Evolutionary conservation across 2,329 filamentous ascomycete genomes (phyloP), one percentile per base, ranked within the genome.

Genomic region (Immersiporthe knoxdaviesiana): DNA sequence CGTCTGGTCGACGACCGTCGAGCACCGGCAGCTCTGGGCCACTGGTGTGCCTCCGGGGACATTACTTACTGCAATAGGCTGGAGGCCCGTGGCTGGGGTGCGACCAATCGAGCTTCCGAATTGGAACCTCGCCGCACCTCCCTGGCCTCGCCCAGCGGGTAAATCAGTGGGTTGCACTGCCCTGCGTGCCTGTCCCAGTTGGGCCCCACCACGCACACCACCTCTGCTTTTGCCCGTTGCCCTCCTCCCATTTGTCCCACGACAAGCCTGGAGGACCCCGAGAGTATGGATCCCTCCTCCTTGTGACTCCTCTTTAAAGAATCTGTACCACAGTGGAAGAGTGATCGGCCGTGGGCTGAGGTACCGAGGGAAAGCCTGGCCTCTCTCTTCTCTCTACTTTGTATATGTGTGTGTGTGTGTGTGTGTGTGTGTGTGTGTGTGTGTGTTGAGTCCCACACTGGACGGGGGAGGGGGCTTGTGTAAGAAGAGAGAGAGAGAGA

Each of bases 61-160:
- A n/a, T 62, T 21, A 32, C 63, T 30, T 54, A 59, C 44, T 61
- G 63, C 63, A 56, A 70, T 70, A 70, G 69, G 69, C 66, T 68
- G 69, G 50, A 60, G 24, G 27, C 32, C 69, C 63, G 66, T 65
- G 52, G 47, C 27, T 61, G 54, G 58, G 5, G 32, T 50, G 63
- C 59, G 64, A 54, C 69, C 69, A 70, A 70, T 70, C 58, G 66
- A 70, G 63, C 69, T 65, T 66, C 66, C 61, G 18, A 2, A 68
- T 59, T 59, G 37, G 63, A 61, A 52, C 37, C 24, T 52, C 37
- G 69, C 67, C 58, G 69, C 61, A 59, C 59, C 56, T 37, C 58
- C 68, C 63, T 68, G 62, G 65, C 68, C 68, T 61, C 41, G 54
- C 63, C 61, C 24, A 65, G 68, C 68, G 66, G 66, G 66, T 68